phyloP scores from a whole-genome alignment of 164 flowering plant genomes.

The Nymphaea colorata region DNA sequence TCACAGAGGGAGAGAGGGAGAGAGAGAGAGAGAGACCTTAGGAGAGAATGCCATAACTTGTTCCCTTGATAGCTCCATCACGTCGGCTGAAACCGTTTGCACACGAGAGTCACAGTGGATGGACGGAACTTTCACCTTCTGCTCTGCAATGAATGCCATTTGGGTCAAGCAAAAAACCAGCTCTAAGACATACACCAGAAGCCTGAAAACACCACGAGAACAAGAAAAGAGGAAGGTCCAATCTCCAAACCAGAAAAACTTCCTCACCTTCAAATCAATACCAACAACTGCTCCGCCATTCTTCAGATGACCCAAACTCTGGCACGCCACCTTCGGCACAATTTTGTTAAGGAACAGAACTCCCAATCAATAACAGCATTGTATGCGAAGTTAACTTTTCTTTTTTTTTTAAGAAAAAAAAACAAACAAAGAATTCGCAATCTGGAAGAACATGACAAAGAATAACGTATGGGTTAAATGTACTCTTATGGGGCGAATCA shows the following conservation, averaged over 20 bases:
- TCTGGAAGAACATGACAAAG: no score
- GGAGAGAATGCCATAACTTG: slow-evolving; percentile 63
- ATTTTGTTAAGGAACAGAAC: no score
- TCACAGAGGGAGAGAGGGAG: no score
- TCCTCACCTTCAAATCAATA: slow-evolving; percentile 73
- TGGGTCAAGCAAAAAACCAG: neutral
- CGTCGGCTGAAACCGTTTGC: slow-evolving; percentile 76
- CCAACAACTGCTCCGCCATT: slow-evolving; percentile 87
- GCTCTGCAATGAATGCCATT: slow-evolving; percentile 35
- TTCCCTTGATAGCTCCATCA: slow-evolving; percentile 47
- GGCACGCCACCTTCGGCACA: slow-evolving; percentile 73
- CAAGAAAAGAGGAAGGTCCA: no score
- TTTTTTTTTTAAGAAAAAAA: neutral
- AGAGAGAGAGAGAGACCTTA: slow-evolving; percentile 27
- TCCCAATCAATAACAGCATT: no score
- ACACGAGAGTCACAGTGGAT: slow-evolving; percentile 71
- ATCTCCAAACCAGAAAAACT: neutral
- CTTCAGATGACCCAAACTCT: slow-evolving; percentile 70
- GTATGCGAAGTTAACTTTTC: neutral
- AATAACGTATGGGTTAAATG: no score
- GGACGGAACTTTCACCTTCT: slow-evolving; percentile 92
- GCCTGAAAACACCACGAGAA: no score
- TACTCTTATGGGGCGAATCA: no score
- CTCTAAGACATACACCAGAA: no score
- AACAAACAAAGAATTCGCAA: neutral